These are phyloP conservation scores for Ogataea paraovalis DNA, from an alignment of 805 yeast genomes.

Conservation along the genomic window DNA sequence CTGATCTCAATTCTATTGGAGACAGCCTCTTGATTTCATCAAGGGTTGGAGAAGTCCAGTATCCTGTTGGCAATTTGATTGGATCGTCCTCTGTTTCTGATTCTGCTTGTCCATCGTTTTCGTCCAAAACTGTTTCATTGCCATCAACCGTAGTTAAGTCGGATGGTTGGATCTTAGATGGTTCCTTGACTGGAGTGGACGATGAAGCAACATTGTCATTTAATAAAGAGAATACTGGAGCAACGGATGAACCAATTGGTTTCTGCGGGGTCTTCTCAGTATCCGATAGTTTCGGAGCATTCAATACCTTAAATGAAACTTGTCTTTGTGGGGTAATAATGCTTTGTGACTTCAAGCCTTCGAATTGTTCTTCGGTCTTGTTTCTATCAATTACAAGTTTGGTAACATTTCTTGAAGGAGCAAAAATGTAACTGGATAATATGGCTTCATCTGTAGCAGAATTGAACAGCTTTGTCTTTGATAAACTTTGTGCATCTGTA, in stretches of 20 bases:
- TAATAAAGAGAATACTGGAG: conserved; percentile 6
- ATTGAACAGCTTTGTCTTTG: conserved; percentile 33
- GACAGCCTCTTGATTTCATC: conserved; percentile 57
- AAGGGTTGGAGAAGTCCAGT: conserved; percentile 81
- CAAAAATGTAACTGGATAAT: conserved; percentile 65
- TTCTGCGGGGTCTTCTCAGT: neutral
- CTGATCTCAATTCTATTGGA: conserved; percentile 58
- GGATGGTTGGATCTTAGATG: neutral
- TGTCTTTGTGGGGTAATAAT: conserved; percentile 26
- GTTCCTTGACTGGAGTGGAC: conserved; percentile 1
- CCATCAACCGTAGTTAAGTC: neutral
- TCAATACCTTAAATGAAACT: conserved; percentile 30
- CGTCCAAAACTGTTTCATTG: neutral
- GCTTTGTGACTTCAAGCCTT: conserved; percentile 18
- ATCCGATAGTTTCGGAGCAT: neutral
- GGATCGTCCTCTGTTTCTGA: neutral
- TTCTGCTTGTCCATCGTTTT: neutral
- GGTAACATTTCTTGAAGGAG: conserved; percentile 54
- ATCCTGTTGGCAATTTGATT: conserved; percentile 50
- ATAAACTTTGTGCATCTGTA: conserved; percentile 7
- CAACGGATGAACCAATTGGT: neutral
- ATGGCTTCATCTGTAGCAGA: conserved; percentile 62
- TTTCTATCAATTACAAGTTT: conserved; percentile 50
- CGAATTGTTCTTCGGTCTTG: conserved; percentile 18
- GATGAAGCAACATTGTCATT: neutral